Conservation (phyloP, 306 rosid species). For the Quercus berberidifolia region DNA sequence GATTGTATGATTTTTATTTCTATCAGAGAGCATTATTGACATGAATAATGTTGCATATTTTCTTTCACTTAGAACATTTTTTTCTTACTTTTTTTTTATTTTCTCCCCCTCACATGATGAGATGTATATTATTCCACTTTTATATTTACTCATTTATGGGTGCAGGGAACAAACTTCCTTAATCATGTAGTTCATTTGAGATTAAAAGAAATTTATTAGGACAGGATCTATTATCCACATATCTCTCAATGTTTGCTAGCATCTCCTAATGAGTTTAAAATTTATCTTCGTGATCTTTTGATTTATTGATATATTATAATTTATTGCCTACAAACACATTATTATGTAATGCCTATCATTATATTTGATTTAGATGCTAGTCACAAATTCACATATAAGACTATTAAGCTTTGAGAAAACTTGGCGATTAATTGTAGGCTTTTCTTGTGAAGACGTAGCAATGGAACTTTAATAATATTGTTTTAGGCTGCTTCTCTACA, state of each 20-base stretch:
- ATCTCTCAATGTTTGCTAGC: not conserved
- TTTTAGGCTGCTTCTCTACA: slow-evolving; percentile 33
- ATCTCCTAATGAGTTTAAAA: not conserved
- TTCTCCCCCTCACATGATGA: not conserved
- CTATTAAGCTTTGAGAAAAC: slow-evolving; percentile 13
- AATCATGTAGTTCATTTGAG: not conserved
- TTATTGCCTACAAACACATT: not conserved
- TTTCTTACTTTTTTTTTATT: not conserved
- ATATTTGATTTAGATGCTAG: not conserved
- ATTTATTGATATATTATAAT: not conserved
- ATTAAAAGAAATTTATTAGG: not conserved
- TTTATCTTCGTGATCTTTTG: slow-evolving; percentile 16
- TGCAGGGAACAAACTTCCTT: not conserved
- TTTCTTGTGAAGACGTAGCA: slow-evolving; percentile 6
- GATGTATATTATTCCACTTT: not conserved
- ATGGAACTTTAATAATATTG: slow-evolving; percentile 4
- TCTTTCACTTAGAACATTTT: not conserved
- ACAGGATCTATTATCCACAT: not conserved
- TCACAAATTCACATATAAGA: not conserved
- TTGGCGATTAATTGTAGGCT: not conserved
- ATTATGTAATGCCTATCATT: not conserved
- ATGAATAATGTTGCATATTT: not conserved
- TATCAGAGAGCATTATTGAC: not conserved
- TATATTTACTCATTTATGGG: slow-evolving; percentile 1
- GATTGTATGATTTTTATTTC: slow-evolving; percentile 28